phyloP scores from a whole-genome alignment of 169 alveolate species.

The Ichthyophthirius multifiliis region DNA sequence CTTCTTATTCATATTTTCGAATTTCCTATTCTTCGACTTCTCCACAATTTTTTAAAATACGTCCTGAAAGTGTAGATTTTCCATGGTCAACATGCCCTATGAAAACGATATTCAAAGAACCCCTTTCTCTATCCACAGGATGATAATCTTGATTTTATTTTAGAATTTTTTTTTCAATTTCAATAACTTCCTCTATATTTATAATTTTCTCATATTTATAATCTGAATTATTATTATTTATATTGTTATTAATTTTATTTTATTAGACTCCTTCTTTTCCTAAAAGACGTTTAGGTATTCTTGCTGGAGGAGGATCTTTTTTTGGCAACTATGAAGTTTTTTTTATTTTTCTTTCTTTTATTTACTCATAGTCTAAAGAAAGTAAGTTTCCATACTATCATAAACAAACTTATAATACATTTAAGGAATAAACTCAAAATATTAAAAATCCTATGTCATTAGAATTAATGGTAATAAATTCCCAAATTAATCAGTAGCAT shows the following conservation, averaged over 20 bases:
- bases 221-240: too few relatives aligned
- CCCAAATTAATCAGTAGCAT: neutral
- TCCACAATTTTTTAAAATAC: slow-evolving; percentile 89
- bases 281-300: neutral
- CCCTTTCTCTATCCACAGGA: slow-evolving; percentile 36
- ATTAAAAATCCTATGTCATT: neutral
- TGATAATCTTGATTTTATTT: too few relatives aligned
- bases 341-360: neutral
- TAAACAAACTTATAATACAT: too few relatives aligned
- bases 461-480: neutral
- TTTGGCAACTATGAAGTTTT: neutral
- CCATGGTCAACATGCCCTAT: slow-evolving; percentile 99
- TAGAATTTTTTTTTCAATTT: too few relatives aligned
- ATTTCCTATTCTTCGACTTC: slow-evolving; percentile 94
- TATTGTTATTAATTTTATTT: too few relatives aligned
- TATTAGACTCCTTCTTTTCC: neutral
- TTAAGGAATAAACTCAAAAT: neutral
- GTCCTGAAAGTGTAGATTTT: slow-evolving; percentile 99
- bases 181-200: too few relatives aligned
- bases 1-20: slow-evolving; percentile 97
- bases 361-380: neutral
- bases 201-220: too few relatives aligned
- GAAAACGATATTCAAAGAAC: slow-evolving; percentile 90
- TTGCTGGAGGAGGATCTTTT: slow-evolving; percentile 1
- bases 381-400: neutral